These are phyloP conservation scores for Solanum boliviense DNA, from an alignment of 257 asterid species.

Conservation along the genomic window DNA sequence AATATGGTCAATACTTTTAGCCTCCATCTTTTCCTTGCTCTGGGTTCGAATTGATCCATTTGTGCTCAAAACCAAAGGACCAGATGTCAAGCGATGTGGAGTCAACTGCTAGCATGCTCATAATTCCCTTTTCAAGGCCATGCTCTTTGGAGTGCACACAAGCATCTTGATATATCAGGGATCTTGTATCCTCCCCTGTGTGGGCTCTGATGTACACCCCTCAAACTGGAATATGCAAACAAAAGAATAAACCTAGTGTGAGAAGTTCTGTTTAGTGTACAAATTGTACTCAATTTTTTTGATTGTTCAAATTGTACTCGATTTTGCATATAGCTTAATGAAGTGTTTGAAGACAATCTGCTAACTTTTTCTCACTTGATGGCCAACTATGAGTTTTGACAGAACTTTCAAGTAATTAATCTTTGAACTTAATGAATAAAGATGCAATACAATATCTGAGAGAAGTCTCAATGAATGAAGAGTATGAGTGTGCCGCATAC, in stretches of 20 bases:
- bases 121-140: constrained; percentile 3
- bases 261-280: constrained; percentile 14
- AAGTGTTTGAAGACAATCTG: background rate
- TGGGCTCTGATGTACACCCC: constrained; percentile 7
- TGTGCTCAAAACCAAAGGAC: constrained; percentile 69
- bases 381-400: background rate
- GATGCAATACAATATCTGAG: background rate
- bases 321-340: constrained; percentile 2
- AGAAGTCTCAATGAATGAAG: background rate
- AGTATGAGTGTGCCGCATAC: background rate
- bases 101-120: constrained; percentile 52
- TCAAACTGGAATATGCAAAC: constrained; percentile 9
- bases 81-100: constrained; percentile 70
- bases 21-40: constrained; percentile 82
- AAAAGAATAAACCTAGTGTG: constrained; percentile 20
- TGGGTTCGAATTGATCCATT: constrained; percentile 89
- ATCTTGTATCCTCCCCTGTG: background rate
- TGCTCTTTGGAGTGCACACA: background rate
- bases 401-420: background rate
- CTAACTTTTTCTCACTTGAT: background rate
- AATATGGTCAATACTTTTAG: constrained; percentile 78
- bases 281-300: constrained; percentile 6
- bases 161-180: constrained; percentile 11
- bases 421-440: background rate
- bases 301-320: constrained; percentile 1